Conservation (phyloP, 1,284 basidiomycete species). For the Takashimella tepidaria region DNA sequence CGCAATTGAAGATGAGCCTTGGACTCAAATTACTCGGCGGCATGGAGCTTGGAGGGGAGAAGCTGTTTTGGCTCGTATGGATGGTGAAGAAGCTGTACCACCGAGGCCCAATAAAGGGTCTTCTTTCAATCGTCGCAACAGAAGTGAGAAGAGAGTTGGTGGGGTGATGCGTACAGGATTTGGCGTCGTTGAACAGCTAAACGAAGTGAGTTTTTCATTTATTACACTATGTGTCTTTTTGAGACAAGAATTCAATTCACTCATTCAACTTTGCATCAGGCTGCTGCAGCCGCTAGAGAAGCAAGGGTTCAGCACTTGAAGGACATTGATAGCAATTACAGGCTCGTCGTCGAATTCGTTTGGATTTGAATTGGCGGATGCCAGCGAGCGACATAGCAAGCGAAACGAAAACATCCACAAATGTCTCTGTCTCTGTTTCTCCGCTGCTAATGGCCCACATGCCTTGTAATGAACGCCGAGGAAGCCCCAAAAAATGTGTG, state of each 20-base stretch:
- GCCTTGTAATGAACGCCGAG: too few species aligned
- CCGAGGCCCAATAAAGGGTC: neutral
- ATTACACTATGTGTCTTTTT: constrained; percentile 2
- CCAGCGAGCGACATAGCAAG: too few species aligned
- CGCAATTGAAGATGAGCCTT: too few species aligned
- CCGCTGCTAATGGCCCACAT: too few species aligned
- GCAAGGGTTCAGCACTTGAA: constrained; percentile 10
- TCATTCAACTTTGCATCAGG: neutral
- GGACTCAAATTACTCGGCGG: too few species aligned
- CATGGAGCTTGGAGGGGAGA: neutral
- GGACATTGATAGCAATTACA: constrained; percentile 10
- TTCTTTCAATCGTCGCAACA: neutral
- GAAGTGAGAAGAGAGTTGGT: neutral
- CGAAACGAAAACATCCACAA: too few species aligned
- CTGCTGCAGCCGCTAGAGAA: neutral
- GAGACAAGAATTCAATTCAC: neutral
- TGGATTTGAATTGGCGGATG: constrained; percentile 6
- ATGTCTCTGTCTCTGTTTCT: too few species aligned
- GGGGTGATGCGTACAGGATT: too few species aligned
- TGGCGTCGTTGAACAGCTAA: neutral
- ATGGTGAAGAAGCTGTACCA: neutral
- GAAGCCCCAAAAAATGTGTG: too few species aligned
- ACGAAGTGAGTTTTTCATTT: neutral
- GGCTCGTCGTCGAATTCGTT: constrained; percentile 9
- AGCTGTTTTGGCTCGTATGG: neutral